phyloP scores from a whole-genome alignment of 345 rosid genomes.

The Eucalyptus rudis region DNA sequence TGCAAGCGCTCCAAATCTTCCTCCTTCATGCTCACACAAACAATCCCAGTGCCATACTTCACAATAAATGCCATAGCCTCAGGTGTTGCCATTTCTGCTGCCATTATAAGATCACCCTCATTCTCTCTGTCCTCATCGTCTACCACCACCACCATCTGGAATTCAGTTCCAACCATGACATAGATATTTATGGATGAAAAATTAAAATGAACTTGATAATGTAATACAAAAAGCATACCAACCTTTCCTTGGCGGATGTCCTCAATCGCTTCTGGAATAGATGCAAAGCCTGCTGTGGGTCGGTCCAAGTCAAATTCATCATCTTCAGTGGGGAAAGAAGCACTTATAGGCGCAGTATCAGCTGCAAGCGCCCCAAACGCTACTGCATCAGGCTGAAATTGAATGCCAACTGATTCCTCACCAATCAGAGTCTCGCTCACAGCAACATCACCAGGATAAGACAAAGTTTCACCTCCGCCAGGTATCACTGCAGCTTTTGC shows the following conservation, averaged over 20 bases:
- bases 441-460: conserved; percentile 21
- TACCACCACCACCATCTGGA: conserved; percentile 84
- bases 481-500: conserved; percentile 43
- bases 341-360: conserved; percentile 19
- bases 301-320: conserved; percentile 64
- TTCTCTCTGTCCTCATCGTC: conserved; percentile 96
- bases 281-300: conserved; percentile 68
- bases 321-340: conserved; percentile 31
- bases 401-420: conserved; percentile 2
- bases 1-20: conserved; percentile 70
- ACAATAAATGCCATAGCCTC: conserved; percentile 97
- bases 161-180: not conserved
- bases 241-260: conserved; percentile 94
- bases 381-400: conserved; percentile 21
- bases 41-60: conserved; percentile 85
- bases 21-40: conserved; percentile 80
- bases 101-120: conserved; percentile 91
- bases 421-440: not conserved
- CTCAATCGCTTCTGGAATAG: conserved; percentile 77
- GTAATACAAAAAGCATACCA: not conserved
- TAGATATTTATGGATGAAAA: not conserved
- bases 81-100: conserved; percentile 73
- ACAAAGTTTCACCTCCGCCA: conserved; percentile 44
- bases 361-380: conserved; percentile 33
- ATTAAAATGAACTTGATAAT: not conserved